phyloP scores from a whole-genome alignment of 2,329 filamentous ascomycete species.

The Coniella vitis region DNA sequence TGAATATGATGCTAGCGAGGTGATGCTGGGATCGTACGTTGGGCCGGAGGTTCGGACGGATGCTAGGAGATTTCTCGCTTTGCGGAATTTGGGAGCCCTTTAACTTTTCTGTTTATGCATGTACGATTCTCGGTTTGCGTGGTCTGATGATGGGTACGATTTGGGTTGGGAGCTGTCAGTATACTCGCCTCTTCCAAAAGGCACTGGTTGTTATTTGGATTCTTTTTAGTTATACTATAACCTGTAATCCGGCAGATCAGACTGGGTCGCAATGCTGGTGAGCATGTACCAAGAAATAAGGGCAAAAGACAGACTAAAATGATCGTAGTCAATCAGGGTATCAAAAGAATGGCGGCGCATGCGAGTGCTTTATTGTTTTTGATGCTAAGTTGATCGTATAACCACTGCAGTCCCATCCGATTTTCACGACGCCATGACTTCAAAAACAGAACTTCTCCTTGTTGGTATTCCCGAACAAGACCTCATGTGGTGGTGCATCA shows the following conservation, averaged over 20 bases:
- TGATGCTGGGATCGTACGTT: neutral
- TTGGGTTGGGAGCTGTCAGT: slow-evolving; percentile 11
- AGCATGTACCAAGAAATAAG: neutral
- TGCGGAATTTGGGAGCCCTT: neutral
- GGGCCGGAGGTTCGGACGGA: neutral
- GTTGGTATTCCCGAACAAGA: slow-evolving; percentile 9
- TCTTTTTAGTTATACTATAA: slow-evolving; percentile 2
- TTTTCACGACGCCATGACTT: slow-evolving; percentile 14
- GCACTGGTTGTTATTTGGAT: neutral
- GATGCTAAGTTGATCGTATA: slow-evolving; percentile 13
- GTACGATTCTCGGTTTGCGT: too few relatives aligned
- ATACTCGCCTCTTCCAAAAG: slow-evolving; percentile 14
- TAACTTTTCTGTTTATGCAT: neutral
- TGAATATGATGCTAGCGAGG: neutral
- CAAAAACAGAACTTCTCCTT: slow-evolving; percentile 9
- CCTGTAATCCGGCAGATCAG: neutral
- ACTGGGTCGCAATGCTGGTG: neutral
- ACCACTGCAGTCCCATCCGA: slow-evolving; percentile 5
- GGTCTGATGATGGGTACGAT: neutral
- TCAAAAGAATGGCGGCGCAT: slow-evolving; percentile 8
- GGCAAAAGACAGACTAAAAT: neutral
- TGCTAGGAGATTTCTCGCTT: neutral
- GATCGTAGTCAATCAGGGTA: neutral
- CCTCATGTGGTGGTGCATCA: slow-evolving; percentile 9
- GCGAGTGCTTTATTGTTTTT: slow-evolving; percentile 10